phyloP scores from a whole-genome alignment of 495 filamentous ascomycete genomes.

The Durotheca rogersii region DNA sequence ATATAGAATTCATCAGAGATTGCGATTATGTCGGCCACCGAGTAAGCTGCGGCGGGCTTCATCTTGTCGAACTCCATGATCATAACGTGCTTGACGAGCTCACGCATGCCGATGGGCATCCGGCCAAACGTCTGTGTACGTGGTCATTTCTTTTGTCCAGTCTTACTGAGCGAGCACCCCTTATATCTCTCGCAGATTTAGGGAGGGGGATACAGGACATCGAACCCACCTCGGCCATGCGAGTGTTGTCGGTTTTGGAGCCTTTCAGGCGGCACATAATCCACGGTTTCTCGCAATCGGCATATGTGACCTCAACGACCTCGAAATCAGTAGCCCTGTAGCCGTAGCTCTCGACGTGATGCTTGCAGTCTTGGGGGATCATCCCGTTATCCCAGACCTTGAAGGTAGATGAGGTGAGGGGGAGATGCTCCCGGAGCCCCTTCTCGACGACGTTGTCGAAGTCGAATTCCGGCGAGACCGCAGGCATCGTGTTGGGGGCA shows the following conservation, averaged over 20 bases:
- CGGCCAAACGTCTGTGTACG: conserved; percentile 34
- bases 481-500: neutral
- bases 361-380: conserved; percentile 32
- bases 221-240: conserved; percentile 25
- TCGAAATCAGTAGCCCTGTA: conserved; percentile 25
- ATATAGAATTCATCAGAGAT: neutral
- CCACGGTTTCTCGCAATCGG: conserved; percentile 32
- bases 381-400: conserved; percentile 24
- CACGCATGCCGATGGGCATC: conserved; percentile 36
- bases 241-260: conserved; percentile 19
- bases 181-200: neutral
- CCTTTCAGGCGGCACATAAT: conserved; percentile 34
- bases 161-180: neutral
- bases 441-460: neutral
- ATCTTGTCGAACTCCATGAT: conserved; percentile 9
- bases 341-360: conserved; percentile 15
- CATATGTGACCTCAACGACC: conserved; percentile 32
- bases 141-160: conserved; percentile 32
- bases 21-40: conserved; percentile 3
- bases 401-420: neutral
- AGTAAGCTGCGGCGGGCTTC: neutral
- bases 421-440: neutral
- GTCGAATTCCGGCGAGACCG: neutral
- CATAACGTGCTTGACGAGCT: conserved; percentile 28
- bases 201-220: neutral